Evolutionary conservation across 2,329 filamentous ascomycete species (phyloP).

Genomic region (Pyrenophora teres): DNA sequence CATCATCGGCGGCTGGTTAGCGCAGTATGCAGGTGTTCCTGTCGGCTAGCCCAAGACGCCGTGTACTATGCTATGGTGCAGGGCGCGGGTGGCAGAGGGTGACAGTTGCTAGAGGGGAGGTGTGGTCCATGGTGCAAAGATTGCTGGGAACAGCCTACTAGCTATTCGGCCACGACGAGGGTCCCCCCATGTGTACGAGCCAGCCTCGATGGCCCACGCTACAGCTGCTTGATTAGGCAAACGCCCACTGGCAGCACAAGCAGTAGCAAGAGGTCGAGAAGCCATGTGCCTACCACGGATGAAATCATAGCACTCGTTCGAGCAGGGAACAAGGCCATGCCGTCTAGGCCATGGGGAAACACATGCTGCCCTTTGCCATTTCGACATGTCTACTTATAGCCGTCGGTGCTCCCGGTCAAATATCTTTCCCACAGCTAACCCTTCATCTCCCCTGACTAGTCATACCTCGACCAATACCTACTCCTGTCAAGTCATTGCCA

Average conservation of each 20-base stretch:
- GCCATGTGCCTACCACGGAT: slow-evolving; percentile 10
- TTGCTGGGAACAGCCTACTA: slow-evolving; percentile 9
- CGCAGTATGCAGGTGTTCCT: slow-evolving; percentile 2
- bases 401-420: background rate
- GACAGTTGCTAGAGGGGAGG: background rate
- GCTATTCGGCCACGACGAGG: slow-evolving; percentile 25
- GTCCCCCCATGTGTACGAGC: slow-evolving; percentile 26
- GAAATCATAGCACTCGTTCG: background rate
- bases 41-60: background rate
- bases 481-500: background rate
- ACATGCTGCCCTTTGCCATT: background rate
- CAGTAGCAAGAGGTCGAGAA: slow-evolving; percentile 4
- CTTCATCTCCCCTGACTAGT: background rate
- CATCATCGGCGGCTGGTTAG: slow-evolving; percentile 10
- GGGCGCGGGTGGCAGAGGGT: background rate
- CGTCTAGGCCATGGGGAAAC: background rate
- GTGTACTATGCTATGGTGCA: background rate
- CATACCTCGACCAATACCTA: background rate
- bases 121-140: background rate
- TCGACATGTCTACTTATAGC: background rate
- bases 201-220: slow-evolving; percentile 17
- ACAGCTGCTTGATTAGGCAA: slow-evolving; percentile 11
- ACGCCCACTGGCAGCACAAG: slow-evolving; percentile 7
- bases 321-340: slow-evolving; percentile 1
- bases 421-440: background rate